These are phyloP conservation scores for Blastobotrys parvus DNA, from an alignment of 805 yeast genomes.

Conservation along the genomic window DNA sequence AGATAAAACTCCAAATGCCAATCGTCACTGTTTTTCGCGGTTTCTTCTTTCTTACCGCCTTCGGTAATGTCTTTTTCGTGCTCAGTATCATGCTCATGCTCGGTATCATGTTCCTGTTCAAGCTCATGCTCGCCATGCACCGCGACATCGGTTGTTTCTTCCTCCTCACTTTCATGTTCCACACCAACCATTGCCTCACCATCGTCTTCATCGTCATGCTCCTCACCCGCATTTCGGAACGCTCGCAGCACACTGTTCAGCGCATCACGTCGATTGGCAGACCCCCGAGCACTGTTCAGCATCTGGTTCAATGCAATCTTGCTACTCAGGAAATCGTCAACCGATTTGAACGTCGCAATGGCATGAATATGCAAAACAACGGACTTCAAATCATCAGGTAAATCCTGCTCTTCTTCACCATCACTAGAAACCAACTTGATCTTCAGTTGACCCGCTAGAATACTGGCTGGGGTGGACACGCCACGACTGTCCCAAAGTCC, in stretches of 20 bases:
- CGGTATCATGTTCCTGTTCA: neutral
- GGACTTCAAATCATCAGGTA: slow-evolving; percentile 19
- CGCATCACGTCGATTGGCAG: neutral
- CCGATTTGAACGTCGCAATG: slow-evolving; percentile 40
- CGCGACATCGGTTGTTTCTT: slow-evolving; percentile 10
- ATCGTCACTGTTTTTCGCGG: no score
- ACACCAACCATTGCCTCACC: slow-evolving; percentile 6
- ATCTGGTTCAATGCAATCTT: slow-evolving; percentile 22
- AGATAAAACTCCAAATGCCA: slow-evolving; percentile 49
- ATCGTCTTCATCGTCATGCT: slow-evolving; percentile 10
- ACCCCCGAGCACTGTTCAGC: neutral
- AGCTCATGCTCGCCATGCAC: slow-evolving; percentile 11
- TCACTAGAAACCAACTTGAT: slow-evolving; percentile 38
- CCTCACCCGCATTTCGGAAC: slow-evolving; percentile 4
- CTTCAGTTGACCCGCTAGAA: slow-evolving; percentile 62
- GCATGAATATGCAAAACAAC: slow-evolving; percentile 41
- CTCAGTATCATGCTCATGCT: neutral
- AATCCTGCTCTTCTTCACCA: slow-evolving; percentile 11
- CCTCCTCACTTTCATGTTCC: slow-evolving; percentile 6
- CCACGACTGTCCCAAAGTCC: slow-evolving; percentile 26
- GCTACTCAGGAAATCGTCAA: slow-evolving; percentile 37
- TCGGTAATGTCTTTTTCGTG: neutral
- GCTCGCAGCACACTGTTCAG: slow-evolving; percentile 3
- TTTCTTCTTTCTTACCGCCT: slow-evolving; percentile 8
- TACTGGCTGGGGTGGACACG: slow-evolving; percentile 16